A percentile compares a stretch with the other conserved stretches of the same genome.
phyloP scores from a whole-genome alignment of 2,329 filamentous ascomycete species.

The Sporothrix brasiliensis region DNA sequence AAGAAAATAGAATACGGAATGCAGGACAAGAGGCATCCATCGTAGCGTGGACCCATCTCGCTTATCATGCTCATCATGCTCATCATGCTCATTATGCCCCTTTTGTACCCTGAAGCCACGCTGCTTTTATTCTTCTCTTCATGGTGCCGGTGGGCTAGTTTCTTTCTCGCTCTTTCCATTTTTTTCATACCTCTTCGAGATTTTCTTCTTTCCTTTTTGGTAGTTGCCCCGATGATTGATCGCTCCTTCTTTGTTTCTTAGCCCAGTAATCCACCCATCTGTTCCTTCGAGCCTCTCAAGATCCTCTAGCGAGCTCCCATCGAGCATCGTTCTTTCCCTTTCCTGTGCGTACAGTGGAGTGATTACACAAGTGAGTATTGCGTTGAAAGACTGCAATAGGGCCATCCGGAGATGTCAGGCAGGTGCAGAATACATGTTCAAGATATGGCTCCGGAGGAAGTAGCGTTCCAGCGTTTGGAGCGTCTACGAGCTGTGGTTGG shows the following conservation, averaged over 20 bases:
- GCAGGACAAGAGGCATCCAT: not conserved
- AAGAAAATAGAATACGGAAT: not conserved
- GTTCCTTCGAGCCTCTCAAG: slow-evolving; percentile 6
- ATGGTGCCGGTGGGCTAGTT: not conserved
- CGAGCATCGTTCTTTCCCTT: slow-evolving; percentile 1
- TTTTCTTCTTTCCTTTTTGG: not conserved
- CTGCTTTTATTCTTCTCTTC: not conserved
- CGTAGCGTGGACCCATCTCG: slow-evolving; percentile 12
- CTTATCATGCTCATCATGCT: not conserved
- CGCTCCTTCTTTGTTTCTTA: slow-evolving; percentile 15
- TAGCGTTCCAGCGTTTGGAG: not conserved
- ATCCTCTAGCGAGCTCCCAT: not conserved
- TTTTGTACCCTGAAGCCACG: slow-evolving; percentile 4
- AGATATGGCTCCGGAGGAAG: no score
- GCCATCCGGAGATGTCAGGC: not conserved
- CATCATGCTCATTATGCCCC: not conserved
- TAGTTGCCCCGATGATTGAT: not conserved
- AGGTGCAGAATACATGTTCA: not conserved
- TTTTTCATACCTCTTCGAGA: no score
- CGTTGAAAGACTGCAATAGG: not conserved
- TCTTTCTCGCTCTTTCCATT: slow-evolving; percentile 17
- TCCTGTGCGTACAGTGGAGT: slow-evolving; percentile 9
- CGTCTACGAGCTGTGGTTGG: slow-evolving; percentile 30
- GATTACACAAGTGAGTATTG: slow-evolving; percentile 8
- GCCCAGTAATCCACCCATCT: not conserved